Evolutionary conservation across 2,329 filamentous ascomycete species (phyloP), one percentile per base, ranked within the genome.

Genomic region (Exophiala sp.): DNA sequence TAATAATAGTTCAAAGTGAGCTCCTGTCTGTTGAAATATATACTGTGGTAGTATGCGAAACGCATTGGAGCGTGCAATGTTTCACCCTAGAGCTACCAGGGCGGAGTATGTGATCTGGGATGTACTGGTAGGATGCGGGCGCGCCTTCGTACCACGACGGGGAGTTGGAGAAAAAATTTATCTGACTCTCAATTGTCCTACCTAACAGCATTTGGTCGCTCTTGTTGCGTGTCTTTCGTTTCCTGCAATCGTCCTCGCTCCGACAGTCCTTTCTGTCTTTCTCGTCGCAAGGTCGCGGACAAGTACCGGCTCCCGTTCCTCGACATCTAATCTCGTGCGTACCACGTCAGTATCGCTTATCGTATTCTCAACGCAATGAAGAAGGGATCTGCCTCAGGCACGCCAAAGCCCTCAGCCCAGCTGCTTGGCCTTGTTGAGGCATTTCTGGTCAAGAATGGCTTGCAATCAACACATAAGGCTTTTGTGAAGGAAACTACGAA

Each of bases 401-500:
- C 73, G 78, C 23, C 50, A 7, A 22, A 27, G 19, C 74, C 79
- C 21, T 76, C 83, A 3, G 67, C 76, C 22, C 76, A 85, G 65
- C 71, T 89, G 29, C 71, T 89, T 63, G 78, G 81, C 53, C 71
- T 87, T 13, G 76, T 89, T 60, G 80, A 80, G 55, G 68, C 70
- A 18, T 89, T 88, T 66, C 73, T 89, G 43, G 74, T 75, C 35
- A 76, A 83, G 39, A 76, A 85, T 65, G 77, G 80, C n/a, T 85
- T 86, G 61, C 66, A 73, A 41, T 73, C 74, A 51, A 79, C 85
- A 39, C 78, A 77, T 62, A 70, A 74, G 52, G 77, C 79, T 3
- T 83, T 88, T 62, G 72, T 74, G 60, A 79, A 82, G 63, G 69
- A 63, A 73, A 8, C 13, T 11, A 19, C 34, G 5, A 37, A 19